Evolutionary conservation across 768 basidiomycete species (phyloP).

Genomic region (Boletus bicolor): DNA sequence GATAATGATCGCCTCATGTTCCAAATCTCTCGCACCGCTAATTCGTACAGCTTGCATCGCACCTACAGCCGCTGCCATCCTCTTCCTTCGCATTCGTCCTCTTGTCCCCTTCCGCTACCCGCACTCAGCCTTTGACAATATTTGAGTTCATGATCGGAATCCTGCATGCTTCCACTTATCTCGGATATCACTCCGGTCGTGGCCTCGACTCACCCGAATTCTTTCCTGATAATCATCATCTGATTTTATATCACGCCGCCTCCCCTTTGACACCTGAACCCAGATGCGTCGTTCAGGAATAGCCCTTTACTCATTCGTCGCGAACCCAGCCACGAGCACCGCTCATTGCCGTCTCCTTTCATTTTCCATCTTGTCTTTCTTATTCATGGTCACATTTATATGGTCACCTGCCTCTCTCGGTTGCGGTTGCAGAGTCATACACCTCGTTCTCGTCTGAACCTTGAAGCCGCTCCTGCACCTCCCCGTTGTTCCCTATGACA

Average conservation of each 20-base stretch:
- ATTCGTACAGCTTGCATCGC: conserved; percentile 1
- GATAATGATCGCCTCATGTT: conserved; percentile 26
- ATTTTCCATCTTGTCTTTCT: background rate
- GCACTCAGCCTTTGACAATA: background rate
- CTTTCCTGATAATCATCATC: background rate
- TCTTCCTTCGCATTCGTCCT: conserved; percentile 5
- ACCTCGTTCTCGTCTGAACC: background rate
- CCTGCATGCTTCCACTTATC: background rate
- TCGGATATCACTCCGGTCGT: background rate
- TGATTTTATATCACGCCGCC: conserved; percentile 1
- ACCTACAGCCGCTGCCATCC: background rate
- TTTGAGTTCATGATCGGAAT: background rate
- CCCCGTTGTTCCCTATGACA: too few relatives aligned
- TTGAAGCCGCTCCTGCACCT: too few relatives aligned
- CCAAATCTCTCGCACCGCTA: background rate
- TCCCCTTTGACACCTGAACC: background rate
- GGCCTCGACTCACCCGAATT: background rate
- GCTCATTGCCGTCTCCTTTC: background rate
- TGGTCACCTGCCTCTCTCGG: background rate
- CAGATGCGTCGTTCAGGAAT: conserved; percentile 3
- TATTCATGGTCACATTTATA: background rate
- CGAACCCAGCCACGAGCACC: background rate
- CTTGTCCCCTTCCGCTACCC: background rate
- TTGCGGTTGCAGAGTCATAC: background rate
- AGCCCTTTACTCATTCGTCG: background rate